phyloP scores from a whole-genome alignment of 2,329 filamentous ascomycete genomes.

The Aspergillus persii region DNA sequence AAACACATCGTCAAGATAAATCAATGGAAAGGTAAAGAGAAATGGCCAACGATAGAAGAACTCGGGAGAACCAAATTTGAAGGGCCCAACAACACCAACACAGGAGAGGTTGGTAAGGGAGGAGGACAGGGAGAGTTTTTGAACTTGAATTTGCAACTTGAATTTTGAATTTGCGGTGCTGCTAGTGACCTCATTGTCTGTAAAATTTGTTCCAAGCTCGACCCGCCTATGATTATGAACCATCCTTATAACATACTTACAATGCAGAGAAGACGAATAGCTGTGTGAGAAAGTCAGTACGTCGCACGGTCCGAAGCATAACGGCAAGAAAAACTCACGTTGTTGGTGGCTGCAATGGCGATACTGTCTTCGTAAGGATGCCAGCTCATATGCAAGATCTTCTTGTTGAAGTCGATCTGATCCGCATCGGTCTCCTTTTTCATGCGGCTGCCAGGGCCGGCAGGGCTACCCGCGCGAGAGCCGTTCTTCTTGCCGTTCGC shows the following conservation, averaged over 20 bases:
- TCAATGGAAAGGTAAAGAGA: constrained; percentile 5
- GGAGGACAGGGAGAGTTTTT: constrained; percentile 8
- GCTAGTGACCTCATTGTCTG: constrained; percentile 21
- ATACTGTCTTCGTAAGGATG: constrained; percentile 99
- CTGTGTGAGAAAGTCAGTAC: constrained; percentile 42
- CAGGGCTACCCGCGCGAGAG: constrained; percentile 84
- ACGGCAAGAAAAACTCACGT: constrained; percentile 63
- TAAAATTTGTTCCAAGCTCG: constrained; percentile 15
- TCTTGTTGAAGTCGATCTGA: constrained; percentile 99
- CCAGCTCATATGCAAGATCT: constrained; percentile 99
- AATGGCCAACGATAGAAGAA: background rate
- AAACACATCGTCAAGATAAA: constrained; percentile 7
- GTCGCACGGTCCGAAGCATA: no score
- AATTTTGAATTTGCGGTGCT: constrained; percentile 22
- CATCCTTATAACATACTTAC: constrained; percentile 38
- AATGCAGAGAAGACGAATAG: constrained; percentile 77
- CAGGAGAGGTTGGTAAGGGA: constrained; percentile 3
- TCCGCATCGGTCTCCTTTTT: constrained; percentile 98
- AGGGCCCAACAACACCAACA: constrained; percentile 18
- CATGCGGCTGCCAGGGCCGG: constrained; percentile 88
- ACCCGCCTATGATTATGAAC: constrained; percentile 24
- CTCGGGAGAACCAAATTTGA: background rate
- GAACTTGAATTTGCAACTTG: constrained; percentile 24
- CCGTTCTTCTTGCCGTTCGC: constrained; percentile 76
- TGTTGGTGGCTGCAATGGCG: constrained; percentile 98